Evolutionary conservation across 2,329 filamentous ascomycete genomes (phyloP).

Genomic region (Tolypocladium cylindrosporum): DNA sequence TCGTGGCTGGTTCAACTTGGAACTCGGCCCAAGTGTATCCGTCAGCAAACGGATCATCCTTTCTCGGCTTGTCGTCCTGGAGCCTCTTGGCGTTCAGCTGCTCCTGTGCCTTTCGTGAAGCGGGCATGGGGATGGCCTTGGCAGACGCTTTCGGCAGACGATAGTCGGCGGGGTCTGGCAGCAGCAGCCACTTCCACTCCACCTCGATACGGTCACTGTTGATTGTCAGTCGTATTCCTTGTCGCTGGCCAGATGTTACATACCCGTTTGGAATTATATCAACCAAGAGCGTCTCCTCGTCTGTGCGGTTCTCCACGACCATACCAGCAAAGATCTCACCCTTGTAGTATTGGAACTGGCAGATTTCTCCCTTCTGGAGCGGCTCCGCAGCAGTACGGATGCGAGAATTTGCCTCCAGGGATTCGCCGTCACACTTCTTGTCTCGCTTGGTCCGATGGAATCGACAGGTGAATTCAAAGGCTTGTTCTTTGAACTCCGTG

Average conservation of each 20-base stretch:
- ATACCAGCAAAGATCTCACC: slow-evolving; percentile 86
- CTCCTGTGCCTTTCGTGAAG: slow-evolving; percentile 51
- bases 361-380: slow-evolving; percentile 63
- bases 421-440: slow-evolving; percentile 59
- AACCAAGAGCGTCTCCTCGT: slow-evolving; percentile 67
- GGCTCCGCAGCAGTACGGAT: slow-evolving; percentile 58
- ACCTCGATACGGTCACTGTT: slow-evolving; percentile 63
- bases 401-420: slow-evolving; percentile 59
- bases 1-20: slow-evolving; percentile 47
- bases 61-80: slow-evolving; percentile 50
- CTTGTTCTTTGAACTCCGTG: slow-evolving; percentile 83
- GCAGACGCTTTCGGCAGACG: slow-evolving; percentile 65
- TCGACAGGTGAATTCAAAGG: slow-evolving; percentile 87
- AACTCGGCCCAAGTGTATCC: slow-evolving; percentile 75
- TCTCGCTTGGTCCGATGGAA: slow-evolving; percentile 87
- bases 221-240: slow-evolving; percentile 26
- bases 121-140: slow-evolving; percentile 62
- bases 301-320: slow-evolving; percentile 70
- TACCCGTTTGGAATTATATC: slow-evolving; percentile 80
- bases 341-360: slow-evolving; percentile 76
- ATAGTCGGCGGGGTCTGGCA: slow-evolving; percentile 62
- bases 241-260: slow-evolving; percentile 20
- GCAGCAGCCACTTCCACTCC: slow-evolving; percentile 73
- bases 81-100: slow-evolving; percentile 58
- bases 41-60: slow-evolving; percentile 57